phyloP scores from a whole-genome alignment of 2,329 filamentous ascomycete genomes.

The Mollisia scopiformis region DNA sequence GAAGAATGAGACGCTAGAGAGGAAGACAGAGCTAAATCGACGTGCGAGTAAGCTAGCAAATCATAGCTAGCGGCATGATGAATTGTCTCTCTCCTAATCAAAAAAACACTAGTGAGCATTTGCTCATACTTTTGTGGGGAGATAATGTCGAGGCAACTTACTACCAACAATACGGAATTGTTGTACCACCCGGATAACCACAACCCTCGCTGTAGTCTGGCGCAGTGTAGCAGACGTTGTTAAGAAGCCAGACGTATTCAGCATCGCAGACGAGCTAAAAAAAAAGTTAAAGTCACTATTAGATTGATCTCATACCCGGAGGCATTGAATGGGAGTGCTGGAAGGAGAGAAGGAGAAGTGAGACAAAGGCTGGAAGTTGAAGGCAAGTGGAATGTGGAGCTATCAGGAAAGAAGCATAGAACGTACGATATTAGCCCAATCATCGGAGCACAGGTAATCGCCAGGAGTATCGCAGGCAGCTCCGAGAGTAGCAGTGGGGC shows the following conservation, averaged over 20 bases:
- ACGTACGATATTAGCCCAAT: background rate
- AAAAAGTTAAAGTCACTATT: background rate
- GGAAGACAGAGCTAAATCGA: too few species aligned
- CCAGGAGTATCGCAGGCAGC: background rate
- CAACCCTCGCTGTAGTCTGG: background rate
- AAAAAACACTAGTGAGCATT: too few species aligned
- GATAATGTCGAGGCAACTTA: too few species aligned
- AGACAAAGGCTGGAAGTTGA: background rate
- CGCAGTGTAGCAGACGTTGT: background rate
- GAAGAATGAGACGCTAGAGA: too few species aligned
- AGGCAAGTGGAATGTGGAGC: background rate
- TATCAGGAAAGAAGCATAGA: background rate
- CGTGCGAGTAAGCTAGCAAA: too few species aligned
- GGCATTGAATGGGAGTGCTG: too few species aligned
- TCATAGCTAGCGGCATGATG: too few species aligned
- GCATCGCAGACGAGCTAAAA: background rate
- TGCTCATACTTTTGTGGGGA: too few species aligned
- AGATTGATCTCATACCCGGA: too few species aligned
- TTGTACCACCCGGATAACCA: background rate
- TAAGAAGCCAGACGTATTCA: background rate
- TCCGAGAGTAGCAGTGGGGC: background rate
- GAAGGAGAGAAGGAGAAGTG: background rate
- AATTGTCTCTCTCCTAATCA: too few species aligned
- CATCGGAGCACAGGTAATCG: background rate
- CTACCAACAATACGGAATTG: background rate